Evolutionary conservation across 176 grass and related monocot species (phyloP).

Genomic region (Puccinellia tenuiflora): DNA sequence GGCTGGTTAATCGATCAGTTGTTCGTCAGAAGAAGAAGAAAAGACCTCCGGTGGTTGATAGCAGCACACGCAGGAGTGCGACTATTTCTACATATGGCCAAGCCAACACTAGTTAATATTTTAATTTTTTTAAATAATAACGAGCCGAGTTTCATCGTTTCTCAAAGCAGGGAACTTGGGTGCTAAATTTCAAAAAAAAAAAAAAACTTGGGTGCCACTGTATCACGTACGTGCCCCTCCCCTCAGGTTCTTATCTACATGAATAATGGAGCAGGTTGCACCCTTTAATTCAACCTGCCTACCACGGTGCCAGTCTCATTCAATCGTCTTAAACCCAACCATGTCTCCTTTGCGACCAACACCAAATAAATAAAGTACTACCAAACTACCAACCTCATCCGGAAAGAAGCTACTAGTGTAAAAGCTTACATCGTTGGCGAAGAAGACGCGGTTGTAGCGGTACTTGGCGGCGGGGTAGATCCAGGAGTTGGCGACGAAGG

Average conservation of each 20-base stretch:
- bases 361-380: background rate
- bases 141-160: background rate
- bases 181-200: too few relatives aligned
- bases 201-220: too few relatives aligned
- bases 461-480: slow-evolving; percentile 42
- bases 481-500: slow-evolving; percentile 76
- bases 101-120: background rate
- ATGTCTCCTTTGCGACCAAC: background rate
- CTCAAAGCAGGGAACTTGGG: too few relatives aligned
- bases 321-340: background rate
- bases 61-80: too few relatives aligned
- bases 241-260: background rate
- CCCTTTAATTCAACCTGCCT: background rate
- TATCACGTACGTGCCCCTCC: background rate
- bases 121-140: too few relatives aligned
- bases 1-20: background rate
- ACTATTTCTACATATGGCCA: background rate
- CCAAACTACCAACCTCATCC: too few relatives aligned
- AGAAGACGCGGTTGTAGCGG: slow-evolving; percentile 59
- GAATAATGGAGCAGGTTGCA: background rate
- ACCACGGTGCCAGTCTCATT: background rate
- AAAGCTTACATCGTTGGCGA: slow-evolving; percentile 45
- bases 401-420: accelerated
- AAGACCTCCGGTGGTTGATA: too few relatives aligned
- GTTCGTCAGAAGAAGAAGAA: too few relatives aligned